phyloP scores from a whole-genome alignment of 345 rosid genomes.

The Geranium brycei region DNA sequence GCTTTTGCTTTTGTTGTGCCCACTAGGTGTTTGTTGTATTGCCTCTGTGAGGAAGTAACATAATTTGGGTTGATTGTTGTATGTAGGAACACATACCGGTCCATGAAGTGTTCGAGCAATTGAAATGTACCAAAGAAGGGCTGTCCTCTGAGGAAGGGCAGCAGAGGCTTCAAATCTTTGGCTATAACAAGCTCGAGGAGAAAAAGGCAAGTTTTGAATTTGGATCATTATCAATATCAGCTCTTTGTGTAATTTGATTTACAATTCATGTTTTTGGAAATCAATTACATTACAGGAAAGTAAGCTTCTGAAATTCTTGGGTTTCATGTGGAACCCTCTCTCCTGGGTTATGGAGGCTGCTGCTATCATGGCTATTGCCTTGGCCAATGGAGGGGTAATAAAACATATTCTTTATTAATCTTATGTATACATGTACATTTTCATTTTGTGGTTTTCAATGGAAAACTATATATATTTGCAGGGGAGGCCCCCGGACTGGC shows the following conservation, averaged over 20 bases:
- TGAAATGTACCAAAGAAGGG: constrained; percentile 73
- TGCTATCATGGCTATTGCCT: constrained; percentile 73
- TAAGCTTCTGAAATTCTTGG: constrained; percentile 59
- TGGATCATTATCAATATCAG: not conserved
- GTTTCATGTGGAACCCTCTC: constrained; percentile 92
- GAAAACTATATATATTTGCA: constrained; percentile 11
- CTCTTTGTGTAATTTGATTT: not conserved
- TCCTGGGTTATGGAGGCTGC: constrained; percentile 92
- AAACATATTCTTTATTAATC: not conserved
- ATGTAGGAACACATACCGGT: constrained; percentile 71
- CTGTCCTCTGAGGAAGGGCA: constrained; percentile 59
- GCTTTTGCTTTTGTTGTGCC: no score
- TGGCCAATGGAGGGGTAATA: constrained; percentile 72
- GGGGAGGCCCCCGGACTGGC: constrained; percentile 93
- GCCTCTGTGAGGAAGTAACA: no score
- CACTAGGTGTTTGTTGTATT: no score
- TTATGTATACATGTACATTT: no score
- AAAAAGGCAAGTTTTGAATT: constrained; percentile 22
- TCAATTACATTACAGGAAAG: constrained; percentile 39
- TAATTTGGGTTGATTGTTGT: no score
- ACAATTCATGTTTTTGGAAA: not conserved
- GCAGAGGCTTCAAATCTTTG: constrained; percentile 61
- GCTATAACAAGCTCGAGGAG: constrained; percentile 93
- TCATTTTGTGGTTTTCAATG: no score
- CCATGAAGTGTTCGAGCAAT: constrained; percentile 72